Evolutionary conservation across 768 basidiomycete genomes (phyloP), one percentile per base, ranked within the genome.

Genomic region (Mycena olivaceomarginata): DNA sequence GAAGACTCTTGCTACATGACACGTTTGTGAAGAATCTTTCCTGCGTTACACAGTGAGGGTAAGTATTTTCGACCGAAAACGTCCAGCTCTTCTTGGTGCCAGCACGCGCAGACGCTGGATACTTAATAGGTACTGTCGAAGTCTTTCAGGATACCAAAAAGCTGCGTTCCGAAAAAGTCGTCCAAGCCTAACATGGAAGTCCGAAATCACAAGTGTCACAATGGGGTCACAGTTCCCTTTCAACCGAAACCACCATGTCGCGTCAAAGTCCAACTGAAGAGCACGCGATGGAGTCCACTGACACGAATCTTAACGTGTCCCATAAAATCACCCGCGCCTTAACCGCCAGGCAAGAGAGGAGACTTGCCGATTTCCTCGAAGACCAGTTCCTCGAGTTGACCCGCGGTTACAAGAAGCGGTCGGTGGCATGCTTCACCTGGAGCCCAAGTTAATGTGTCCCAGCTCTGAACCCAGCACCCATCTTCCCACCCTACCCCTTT

Each of bases 391-490:
- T 95, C 25, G 89, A 93, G 18, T 85, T 95, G 39, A 94, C 90
- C n/a, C 86, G 93, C 22, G 90, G 91, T 40, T 94, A 88, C 86
- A 95, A 93, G 85, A 96, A 95, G 85, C 92, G 95, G 95, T 95
- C 74, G 56, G 92, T 85, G 12, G 25, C 57, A 25, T 72, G 67
- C 51, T 40, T 11, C 37, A 51, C 39, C 70, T 67, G 59, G 63
- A 39, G 41, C 74, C 56, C 41, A 41, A 74, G 16, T 70, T 74
- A 78, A 82, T 79, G 57, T 82, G 77, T 65, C 63, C 2, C 41
- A 91, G 91, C 46, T 88, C 90, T 16, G 88, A 92, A 73, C 86
- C 85, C 6, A 89, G 88, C 16, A 89, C 92, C 0, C 87, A 85
- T 20, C 86, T 94, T 2, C 90, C 90, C 46, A 94, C 93, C 0